phyloP scores from a whole-genome alignment of 2,329 filamentous ascomycete genomes.

The Keithomyces neogunnii region DNA sequence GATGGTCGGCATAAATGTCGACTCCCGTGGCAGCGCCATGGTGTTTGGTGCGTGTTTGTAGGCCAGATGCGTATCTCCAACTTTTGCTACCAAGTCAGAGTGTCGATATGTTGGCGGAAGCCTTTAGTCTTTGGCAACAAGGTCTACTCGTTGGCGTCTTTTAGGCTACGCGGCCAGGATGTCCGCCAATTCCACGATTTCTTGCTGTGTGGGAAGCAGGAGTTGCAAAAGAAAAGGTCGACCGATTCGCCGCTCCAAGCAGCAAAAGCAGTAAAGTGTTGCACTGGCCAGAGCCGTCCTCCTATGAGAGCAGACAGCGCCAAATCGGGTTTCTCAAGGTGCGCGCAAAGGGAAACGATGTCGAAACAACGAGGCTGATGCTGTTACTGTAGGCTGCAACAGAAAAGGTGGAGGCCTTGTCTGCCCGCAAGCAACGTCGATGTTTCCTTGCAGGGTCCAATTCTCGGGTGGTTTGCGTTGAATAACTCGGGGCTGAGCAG shows the following conservation, averaged over 20 bases:
- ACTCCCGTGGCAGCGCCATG: slow-evolving; percentile 49
- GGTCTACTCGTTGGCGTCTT: too few relatives aligned
- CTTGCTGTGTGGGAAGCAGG: not conserved
- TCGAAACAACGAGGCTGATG: slow-evolving; percentile 6
- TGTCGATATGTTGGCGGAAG: too few relatives aligned
- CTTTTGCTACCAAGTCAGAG: too few relatives aligned
- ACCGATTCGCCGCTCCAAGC: not conserved
- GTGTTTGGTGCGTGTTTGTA: not conserved
- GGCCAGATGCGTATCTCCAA: too few relatives aligned
- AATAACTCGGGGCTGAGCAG: not conserved
- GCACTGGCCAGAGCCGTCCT: too few relatives aligned
- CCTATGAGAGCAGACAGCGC: too few relatives aligned
- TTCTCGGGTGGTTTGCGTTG: not conserved
- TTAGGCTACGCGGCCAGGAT: not conserved
- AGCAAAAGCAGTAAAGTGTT: not conserved
- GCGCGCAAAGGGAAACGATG: not conserved
- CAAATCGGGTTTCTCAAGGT: not conserved
- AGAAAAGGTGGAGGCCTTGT: slow-evolving; percentile 5
- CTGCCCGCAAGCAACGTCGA: not conserved
- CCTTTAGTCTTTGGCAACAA: too few relatives aligned
- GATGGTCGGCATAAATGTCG: slow-evolving; percentile 69
- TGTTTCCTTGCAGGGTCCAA: not conserved
- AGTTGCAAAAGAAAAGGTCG: not conserved
- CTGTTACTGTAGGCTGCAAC: slow-evolving; percentile 6
- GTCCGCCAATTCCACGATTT: not conserved